Percentiles rank a stretch among this genome's conserved stretches.
Conservation (phyloP, 495 filamentous ascomycete genomes). For the Lasiosphaeria hispida region DNA sequence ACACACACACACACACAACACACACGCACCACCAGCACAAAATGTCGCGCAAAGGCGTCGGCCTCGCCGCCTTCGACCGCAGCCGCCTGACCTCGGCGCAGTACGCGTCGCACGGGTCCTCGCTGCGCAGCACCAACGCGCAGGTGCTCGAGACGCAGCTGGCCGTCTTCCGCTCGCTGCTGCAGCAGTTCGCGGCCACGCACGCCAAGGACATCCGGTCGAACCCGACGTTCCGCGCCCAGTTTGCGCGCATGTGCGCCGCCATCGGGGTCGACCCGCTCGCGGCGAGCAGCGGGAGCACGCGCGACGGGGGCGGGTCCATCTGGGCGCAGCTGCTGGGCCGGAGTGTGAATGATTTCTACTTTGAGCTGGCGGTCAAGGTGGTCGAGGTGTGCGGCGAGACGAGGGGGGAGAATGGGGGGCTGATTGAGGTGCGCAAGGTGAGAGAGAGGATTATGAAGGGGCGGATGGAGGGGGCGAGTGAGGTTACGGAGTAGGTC, state of each 20-base stretch:
- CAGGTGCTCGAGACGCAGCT: constrained; percentile 86
- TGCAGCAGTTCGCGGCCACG: constrained; percentile 90
- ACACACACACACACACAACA: neutral
- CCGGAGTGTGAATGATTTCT: constrained; percentile 92
- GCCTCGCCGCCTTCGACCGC: constrained; percentile 87
- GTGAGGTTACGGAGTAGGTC: constrained; percentile 64
- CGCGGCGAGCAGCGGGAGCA: constrained; percentile 63
- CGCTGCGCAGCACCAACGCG: constrained; percentile 76
- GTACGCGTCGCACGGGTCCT: constrained; percentile 83
- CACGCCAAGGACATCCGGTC: constrained; percentile 94
- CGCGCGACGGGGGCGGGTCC: constrained; percentile 51
- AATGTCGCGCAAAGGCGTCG: constrained; percentile 72
- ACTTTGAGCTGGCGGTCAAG: constrained; percentile 90
- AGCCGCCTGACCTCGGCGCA: constrained; percentile 74
- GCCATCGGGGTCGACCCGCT: constrained; percentile 95
- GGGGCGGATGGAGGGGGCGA: constrained; percentile 68
- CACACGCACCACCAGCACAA: neutral
- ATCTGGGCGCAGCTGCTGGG: constrained; percentile 94
- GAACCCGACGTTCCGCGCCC: constrained; percentile 88
- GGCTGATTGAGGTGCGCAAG: constrained; percentile 81
- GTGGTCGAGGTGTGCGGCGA: constrained; percentile 91
- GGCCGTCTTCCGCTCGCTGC: constrained; percentile 87
- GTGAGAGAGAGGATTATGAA: constrained; percentile 69
- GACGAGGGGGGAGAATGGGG: constrained; percentile 88
- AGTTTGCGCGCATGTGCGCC: constrained; percentile 98